Evolutionary conservation across 768 basidiomycete species (phyloP), one percentile per base, ranked within the genome.

Genomic region (Rhodotorula babjevae): DNA sequence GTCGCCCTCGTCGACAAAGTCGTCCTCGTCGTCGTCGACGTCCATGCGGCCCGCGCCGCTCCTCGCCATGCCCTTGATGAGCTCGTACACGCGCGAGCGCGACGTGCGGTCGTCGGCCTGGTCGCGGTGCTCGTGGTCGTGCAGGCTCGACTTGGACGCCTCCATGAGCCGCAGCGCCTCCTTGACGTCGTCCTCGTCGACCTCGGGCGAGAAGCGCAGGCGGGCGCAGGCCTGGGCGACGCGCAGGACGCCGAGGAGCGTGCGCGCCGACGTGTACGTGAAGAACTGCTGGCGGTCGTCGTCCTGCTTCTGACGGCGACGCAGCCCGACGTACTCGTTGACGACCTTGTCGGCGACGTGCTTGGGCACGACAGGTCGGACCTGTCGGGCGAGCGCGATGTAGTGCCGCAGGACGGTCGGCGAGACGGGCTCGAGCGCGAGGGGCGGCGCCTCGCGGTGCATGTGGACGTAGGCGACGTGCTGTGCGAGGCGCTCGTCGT

Each of bases 401-500:
- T 95, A 99, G 80, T 97, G 93, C 73, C 93, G 88, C 88, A 99
- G 93, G 71, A 94, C 82, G 27, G 85, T 83, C 16, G 95, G 93
- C 56, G 92, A 88, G 49, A 98, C 85, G 52, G 92, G 87, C 58
- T 95, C 93, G 77, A 87, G 84, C 58, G 90, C 90, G 56, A 95
- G 72, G 64, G 87, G 86, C 7, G 96, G 96, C 78, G 97, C 95
- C 21, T 84, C 84, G 71, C 90, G 93, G 82, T 92, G 86, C 96
- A 98, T 98, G 81, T 99, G 96, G 33, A 99, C 96, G 79, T 93
- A 89, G 1, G 96, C 96, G 77, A 99, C 93, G 82, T 99, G 96
- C 80, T 93, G 89, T 23, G 96, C 96, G 11, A 99, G 85, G 62
- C 93, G 86, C 79, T 98, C 95, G 78, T 99, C 96, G 76, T 93